Evolutionary conservation across 306 rosid species (phyloP), one percentile per base, ranked within the genome.

Genomic region (Purshia tridentata): DNA sequence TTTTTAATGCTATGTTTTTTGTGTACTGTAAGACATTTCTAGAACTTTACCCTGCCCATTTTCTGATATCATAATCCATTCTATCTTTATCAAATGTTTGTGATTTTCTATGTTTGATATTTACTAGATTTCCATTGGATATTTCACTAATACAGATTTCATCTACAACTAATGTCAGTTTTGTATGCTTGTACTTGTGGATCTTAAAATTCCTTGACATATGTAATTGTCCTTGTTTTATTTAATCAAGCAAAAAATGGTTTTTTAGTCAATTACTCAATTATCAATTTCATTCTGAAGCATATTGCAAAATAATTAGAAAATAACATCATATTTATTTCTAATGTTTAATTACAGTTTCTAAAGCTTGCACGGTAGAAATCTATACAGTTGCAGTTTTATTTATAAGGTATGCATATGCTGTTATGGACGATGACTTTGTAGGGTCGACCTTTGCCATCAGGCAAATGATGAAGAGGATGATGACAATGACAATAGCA

Each of bases 401-500:
- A 86, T 69, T 80, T 62, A 65, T 81, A 71, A 75, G 77, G 73
- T 54, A 59, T 76, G 55, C 53, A 65, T 37, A 72, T 76, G 75
- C 73, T 72, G 72, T 41, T 76, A 54, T 77, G 77, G 80, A 56
- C 69, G 70, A 87, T 80, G 76, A 81, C 86, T 68, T 76, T 78
- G 73, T 80, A 89, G 96, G 96, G 84, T 87, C 49, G 96, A 87
- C 87, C 90, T 87, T 65, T 85, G 87, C 92, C 96, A 89, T 87
- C 92, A 89, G 84, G 78, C 85, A 77, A 83, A 78, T 51, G 91
- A 89, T 55, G 95, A 87, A 51, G 93, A 89, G 51, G 92, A 85
- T 1, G 92, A 85, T 5, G 88, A 86, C 14, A 83, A 66, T 41
- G 92, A 83, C 54, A 82, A 70, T 76, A 78, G 71, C 73, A 70